phyloP scores from a whole-genome alignment of 306 rosid species.

The Quercus alba region DNA sequence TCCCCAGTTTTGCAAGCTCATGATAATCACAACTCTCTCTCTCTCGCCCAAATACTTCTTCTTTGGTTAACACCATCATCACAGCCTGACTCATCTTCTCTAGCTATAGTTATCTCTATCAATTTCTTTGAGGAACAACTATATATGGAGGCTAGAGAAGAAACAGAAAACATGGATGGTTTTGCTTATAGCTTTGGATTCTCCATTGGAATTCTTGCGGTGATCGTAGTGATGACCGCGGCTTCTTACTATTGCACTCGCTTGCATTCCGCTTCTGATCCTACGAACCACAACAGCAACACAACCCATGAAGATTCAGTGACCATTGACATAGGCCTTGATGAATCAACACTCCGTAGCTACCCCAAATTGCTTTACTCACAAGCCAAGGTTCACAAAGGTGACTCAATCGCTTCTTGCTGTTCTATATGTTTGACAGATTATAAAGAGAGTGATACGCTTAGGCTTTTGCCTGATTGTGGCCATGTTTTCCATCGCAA shows the following conservation, averaged over 20 bases:
- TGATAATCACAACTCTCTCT: too few species aligned
- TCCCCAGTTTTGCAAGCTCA: too few species aligned
- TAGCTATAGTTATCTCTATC: too few species aligned
- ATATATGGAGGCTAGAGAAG: neutral
- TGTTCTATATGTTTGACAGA: conserved; percentile 25
- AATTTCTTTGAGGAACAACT: neutral
- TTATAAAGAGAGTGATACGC: conserved; percentile 13
- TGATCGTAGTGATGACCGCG: conserved; percentile 6
- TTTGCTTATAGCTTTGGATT: conserved; percentile 16
- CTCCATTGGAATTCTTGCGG: conserved; percentile 1
- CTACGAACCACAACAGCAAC: neutral
- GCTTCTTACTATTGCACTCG: conserved; percentile 6
- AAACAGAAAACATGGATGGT: neutral
- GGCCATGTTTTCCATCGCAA: conserved; percentile 24
- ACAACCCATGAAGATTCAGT: neutral
- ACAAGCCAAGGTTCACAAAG: conserved; percentile 11
- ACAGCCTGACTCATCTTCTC: too few species aligned
- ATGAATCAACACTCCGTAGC: conserved; percentile 10
- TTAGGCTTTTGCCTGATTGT: conserved; percentile 26
- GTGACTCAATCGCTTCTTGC: neutral
- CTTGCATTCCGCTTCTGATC: neutral
- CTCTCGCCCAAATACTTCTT: too few species aligned
- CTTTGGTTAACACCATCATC: too few species aligned
- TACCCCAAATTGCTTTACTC: conserved; percentile 13
- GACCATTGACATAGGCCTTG: neutral